Evolutionary conservation across 179 eudicot genomes (phyloP).

Genomic region (Drosera spatulata): DNA sequence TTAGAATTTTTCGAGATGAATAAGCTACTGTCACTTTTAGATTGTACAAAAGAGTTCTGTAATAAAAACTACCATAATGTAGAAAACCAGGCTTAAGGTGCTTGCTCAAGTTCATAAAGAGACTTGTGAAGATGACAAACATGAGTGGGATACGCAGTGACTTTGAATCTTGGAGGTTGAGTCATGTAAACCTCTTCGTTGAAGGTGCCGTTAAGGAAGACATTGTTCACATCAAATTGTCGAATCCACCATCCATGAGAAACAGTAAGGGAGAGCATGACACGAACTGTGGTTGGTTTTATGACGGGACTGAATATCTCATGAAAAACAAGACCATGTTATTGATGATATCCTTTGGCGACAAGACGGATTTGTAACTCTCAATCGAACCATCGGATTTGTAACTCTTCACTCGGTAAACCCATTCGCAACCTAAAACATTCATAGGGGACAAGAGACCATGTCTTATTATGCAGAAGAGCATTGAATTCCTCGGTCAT

Average conservation of each 20-base stretch:
- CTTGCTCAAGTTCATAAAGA: conserved; percentile 2
- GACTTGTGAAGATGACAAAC: not conserved
- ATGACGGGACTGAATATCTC: conserved; percentile 2
- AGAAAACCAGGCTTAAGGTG: conserved; percentile 3
- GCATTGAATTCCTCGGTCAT: no score
- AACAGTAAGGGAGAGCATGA: not conserved
- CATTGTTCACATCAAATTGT: conserved; percentile 4
- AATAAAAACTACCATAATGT: not conserved
- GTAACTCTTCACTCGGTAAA: not conserved
- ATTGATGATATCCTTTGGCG: not conserved
- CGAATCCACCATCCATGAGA: not conserved
- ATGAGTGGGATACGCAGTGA: not conserved
- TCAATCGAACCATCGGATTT: not conserved
- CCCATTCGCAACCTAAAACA: conserved; percentile 1
- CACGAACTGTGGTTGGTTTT: not conserved
- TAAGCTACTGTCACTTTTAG: not conserved
- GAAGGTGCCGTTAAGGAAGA: conserved; percentile 1
- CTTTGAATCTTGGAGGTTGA: conserved; percentile 3
- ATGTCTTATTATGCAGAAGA: conserved; percentile 5
- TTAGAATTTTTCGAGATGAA: not conserved
- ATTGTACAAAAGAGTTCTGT: not conserved
- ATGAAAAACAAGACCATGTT: not conserved
- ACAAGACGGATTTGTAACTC: not conserved
- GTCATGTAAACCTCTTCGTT: not conserved
- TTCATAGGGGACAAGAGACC: conserved; percentile 2